Evolutionary conservation across 805 yeast species (phyloP).

Genomic region (Wilhelminamyces savonicus): DNA sequence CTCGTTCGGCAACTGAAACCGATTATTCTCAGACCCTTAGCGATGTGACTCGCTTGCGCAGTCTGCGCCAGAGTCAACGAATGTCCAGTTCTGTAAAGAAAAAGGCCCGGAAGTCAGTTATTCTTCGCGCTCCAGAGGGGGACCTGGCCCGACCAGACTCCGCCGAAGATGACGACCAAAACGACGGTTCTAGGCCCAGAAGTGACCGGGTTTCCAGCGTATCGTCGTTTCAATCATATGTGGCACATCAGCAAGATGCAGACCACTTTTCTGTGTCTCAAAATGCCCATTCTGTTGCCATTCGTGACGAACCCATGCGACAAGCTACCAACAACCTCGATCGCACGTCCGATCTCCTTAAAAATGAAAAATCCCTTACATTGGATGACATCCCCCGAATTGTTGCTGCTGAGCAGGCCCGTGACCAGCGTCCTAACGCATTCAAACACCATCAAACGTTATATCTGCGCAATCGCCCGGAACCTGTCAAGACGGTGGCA

Average conservation of each 20-base stretch:
- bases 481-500: slow-evolving; percentile 16
- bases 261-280: slow-evolving; percentile 16
- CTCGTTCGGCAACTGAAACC: slow-evolving; percentile 24
- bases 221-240: too few species aligned
- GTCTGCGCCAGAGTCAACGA: slow-evolving; percentile 62
- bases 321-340: slow-evolving; percentile 38
- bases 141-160: slow-evolving; percentile 26
- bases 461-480: slow-evolving; percentile 28
- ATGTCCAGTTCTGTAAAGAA: slow-evolving; percentile 50
- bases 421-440: slow-evolving; percentile 89
- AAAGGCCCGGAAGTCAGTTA: slow-evolving; percentile 59
- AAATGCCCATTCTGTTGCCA: slow-evolving; percentile 17
- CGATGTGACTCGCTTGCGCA: slow-evolving; percentile 71
- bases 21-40: slow-evolving; percentile 65
- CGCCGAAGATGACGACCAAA: slow-evolving; percentile 12
- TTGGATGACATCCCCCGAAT: slow-evolving; percentile 95
- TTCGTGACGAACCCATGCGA: slow-evolving; percentile 33
- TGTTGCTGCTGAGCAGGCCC: slow-evolving; percentile 94
- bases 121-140: slow-evolving; percentile 58
- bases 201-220: too few species aligned
- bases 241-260: slow-evolving; percentile 18
- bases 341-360: slow-evolving; percentile 63
- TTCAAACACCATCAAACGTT: slow-evolving; percentile 67
- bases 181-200: too few species aligned
- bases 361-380: slow-evolving; percentile 79